Conservation (phyloP, 306 rosid species). For the Vachellia collinsii region DNA sequence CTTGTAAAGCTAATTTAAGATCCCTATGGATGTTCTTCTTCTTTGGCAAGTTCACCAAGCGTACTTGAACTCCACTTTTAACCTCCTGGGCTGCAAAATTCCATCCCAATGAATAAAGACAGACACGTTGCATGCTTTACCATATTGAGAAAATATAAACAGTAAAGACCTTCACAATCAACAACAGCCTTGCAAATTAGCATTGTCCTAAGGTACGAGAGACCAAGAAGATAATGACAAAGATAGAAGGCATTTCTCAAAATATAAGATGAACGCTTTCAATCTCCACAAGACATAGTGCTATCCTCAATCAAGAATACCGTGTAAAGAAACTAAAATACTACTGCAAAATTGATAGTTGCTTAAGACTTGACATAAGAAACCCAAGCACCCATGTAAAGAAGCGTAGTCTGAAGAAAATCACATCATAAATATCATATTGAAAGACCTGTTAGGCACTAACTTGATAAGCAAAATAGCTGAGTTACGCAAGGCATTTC, state of each 20-base stretch:
- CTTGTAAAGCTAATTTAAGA: conserved; percentile 67
- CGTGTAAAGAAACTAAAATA: not conserved
- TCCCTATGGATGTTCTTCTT: conserved; percentile 81
- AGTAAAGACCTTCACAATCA: conserved; percentile 24
- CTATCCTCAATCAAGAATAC: conserved; percentile 25
- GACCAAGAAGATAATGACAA: not conserved
- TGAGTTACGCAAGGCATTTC: not conserved
- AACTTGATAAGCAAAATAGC: not conserved
- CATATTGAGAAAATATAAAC: conserved; percentile 16
- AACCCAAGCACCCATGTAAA: not conserved
- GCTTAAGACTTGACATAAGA: not conserved
- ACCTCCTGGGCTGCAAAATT: conserved; percentile 51
- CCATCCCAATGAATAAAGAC: conserved; percentile 24
- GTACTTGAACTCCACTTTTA: conserved; percentile 57
- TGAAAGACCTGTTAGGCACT: not conserved
- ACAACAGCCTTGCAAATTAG: conserved; percentile 10
- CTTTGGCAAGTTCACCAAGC: conserved; percentile 74
- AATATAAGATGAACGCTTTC: conserved; percentile 13
- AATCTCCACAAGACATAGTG: conserved; percentile 26
- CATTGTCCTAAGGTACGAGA: conserved; percentile 18
- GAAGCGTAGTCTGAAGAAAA: not conserved
- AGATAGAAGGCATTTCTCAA: not conserved
- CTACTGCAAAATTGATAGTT: not conserved
- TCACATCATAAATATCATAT: not conserved
- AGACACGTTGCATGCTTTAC: conserved; percentile 22